Evolutionary conservation across 1,139 yeast species (phyloP), one percentile per base, ranked within the genome.

Genomic region (Nadsonia commutata): DNA sequence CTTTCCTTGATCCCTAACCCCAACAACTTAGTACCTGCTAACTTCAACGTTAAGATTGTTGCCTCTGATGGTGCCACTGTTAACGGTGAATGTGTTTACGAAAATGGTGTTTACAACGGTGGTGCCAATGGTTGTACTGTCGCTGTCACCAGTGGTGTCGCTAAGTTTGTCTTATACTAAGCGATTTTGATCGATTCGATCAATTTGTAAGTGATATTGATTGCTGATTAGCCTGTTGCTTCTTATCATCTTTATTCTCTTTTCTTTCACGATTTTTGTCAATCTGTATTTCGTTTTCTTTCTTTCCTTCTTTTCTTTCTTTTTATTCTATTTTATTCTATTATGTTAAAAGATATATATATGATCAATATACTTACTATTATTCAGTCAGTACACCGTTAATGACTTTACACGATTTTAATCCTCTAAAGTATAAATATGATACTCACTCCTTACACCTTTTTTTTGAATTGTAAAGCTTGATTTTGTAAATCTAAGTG

Each of bases 1-100:
- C 70, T 90, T 59, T 84, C 96, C 17, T 71, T 90, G 66, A 84
- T 86, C 66, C 95, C 97, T 64, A 88, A 88, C 71, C 95, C 96
- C 60, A 85, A 85, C 77, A 85, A 84, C 73, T 56, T 63, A 42
- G 64, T 71, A 40, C 65, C 86, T 49, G 82, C 90, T 59, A 84
- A 85, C 75, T 90, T 69, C 72, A 84, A 77, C 59, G 81, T 90
- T 55, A 80, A 80, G 71, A 86, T 90, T 58, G 93, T 75, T 50
- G 88, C 85, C 52, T 67, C 63, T 19, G 77, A 73, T 43, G 84
- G 77, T 48, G 68, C 80, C 36, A 56, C 68, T 44, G 76, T 84
- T 49, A 69, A 68, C 57, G 97, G 97, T 56, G 68, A 71, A 45
- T 90, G 98, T 71, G 67, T 68, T 43, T 88, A 86, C 70, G 80